These are phyloP conservation scores for Hortiboletus campestris DNA, from an alignment of 768 basidiomycete genomes.

Conservation along the genomic window DNA sequence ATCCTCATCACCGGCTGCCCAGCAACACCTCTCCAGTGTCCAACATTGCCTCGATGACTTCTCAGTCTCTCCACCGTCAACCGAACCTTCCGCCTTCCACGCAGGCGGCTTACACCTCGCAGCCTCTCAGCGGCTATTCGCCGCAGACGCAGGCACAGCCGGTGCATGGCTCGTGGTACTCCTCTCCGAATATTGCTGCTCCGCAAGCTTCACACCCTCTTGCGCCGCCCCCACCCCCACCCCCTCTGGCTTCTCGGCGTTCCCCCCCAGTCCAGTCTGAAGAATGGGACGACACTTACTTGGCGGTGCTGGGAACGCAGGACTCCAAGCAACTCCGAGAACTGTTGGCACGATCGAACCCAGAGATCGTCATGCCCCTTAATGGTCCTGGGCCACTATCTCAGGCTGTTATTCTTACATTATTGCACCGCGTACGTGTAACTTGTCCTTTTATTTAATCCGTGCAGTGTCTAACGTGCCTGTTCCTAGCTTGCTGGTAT, in stretches of 20 bases:
- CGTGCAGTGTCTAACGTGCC: neutral
- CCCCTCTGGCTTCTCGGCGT: conserved; percentile 41
- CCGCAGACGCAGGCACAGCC: conserved; percentile 32
- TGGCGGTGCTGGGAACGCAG: conserved; percentile 73
- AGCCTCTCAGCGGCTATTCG: conserved; percentile 32
- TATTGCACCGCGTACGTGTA: conserved; percentile 72
- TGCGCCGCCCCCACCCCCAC: conserved; percentile 55
- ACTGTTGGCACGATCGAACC: conserved; percentile 68
- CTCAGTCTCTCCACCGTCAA: conserved; percentile 35
- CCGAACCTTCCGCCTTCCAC: conserved; percentile 37
- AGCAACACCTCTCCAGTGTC: conserved; percentile 34
- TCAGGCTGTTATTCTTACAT: conserved; percentile 80
- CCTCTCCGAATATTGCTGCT: conserved; percentile 60
- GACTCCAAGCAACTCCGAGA: conserved; percentile 73
- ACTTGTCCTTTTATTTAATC: conserved; percentile 5
- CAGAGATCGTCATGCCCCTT: conserved; percentile 77
- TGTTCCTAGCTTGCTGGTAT: conserved; percentile 63
- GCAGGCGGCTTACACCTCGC: conserved; percentile 31
- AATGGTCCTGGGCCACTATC: conserved; percentile 69
- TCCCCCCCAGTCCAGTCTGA: conserved; percentile 59
- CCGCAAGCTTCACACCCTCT: conserved; percentile 82
- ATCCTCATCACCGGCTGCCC: conserved; percentile 34
- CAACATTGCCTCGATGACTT: conserved; percentile 37
- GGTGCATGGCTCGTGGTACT: conserved; percentile 54
- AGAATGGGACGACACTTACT: conserved; percentile 84